A percentile compares a stretch with the other conserved stretches of the same genome.
phyloP scores from a whole-genome alignment of 495 filamentous ascomycete genomes.

The Podospora bellae-mahoneyi region DNA sequence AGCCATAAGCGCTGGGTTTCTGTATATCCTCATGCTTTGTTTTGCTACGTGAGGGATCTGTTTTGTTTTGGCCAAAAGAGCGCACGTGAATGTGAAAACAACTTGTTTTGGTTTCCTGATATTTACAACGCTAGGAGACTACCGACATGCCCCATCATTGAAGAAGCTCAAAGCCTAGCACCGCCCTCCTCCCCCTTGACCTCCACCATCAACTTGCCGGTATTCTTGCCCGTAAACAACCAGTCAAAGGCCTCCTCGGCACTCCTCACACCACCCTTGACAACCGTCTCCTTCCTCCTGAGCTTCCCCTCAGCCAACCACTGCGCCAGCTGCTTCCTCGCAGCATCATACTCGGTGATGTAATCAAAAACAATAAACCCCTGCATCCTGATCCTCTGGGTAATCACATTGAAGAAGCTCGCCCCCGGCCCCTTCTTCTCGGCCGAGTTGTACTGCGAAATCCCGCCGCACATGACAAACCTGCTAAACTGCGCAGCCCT shows the following conservation, averaged over 20 bases:
- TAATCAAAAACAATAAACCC: conserved; percentile 64
- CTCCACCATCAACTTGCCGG: conserved; percentile 37
- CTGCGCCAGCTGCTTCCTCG: conserved; percentile 46
- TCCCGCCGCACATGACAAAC: conserved; percentile 59
- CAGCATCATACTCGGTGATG: conserved; percentile 35
- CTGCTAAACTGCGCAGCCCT: conserved; percentile 54
- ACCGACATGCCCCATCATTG: too few species aligned
- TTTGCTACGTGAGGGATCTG: too few species aligned
- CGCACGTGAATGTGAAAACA: too few species aligned
- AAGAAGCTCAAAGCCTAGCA: too few species aligned
- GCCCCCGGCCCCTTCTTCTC: conserved; percentile 31
- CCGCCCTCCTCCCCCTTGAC: conserved; percentile 29
- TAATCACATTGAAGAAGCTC: conserved; percentile 35
- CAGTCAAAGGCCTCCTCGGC: conserved; percentile 50
- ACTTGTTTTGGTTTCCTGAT: too few species aligned
- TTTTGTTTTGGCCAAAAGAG: too few species aligned
- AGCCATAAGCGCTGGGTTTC: too few species aligned
- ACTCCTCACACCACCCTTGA: conserved; percentile 51
- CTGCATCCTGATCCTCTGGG: conserved; percentile 46
- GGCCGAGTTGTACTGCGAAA: conserved; percentile 43
- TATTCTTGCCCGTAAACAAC: conserved; percentile 56
- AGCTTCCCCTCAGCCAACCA: conserved; percentile 56
- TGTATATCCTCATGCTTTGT: too few species aligned
- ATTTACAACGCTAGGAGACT: too few species aligned
- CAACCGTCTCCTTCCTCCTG: conserved; percentile 52